Evolutionary conservation across 2,329 filamentous ascomycete genomes (phyloP).

Genomic region (Aspergillus sp.): DNA sequence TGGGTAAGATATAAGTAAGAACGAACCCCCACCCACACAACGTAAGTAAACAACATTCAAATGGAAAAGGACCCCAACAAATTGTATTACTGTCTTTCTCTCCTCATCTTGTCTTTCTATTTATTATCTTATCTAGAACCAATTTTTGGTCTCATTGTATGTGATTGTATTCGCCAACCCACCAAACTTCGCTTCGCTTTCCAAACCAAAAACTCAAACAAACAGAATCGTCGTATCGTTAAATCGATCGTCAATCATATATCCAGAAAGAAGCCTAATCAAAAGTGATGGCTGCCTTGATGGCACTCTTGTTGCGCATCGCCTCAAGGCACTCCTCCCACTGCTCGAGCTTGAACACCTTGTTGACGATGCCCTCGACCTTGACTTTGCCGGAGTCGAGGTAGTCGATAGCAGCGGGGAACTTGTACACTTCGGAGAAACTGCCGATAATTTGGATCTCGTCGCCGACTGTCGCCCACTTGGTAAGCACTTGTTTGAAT

Average conservation of each 20-base stretch:
- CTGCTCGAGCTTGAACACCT: constrained; percentile 73
- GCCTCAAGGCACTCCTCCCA: constrained; percentile 72
- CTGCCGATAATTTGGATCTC: constrained; percentile 75
- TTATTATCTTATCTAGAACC: background rate
- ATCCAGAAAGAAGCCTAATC: constrained; percentile 50
- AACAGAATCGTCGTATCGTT: constrained; percentile 2
- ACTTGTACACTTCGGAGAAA: constrained; percentile 76
- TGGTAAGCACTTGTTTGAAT: background rate
- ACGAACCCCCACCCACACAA: background rate
- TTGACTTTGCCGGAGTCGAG: constrained; percentile 50
- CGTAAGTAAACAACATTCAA: background rate
- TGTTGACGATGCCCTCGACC: constrained; percentile 71
- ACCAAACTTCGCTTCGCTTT: background rate
- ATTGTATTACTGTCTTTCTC: background rate
- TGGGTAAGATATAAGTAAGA: background rate
- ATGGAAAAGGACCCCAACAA: background rate
- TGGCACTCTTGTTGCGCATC: constrained; percentile 73
- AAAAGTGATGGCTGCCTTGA: constrained; percentile 75
- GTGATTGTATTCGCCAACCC: background rate
- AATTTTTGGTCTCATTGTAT: background rate
- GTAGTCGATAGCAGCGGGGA: constrained; percentile 63
- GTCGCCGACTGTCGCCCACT: constrained; percentile 45
- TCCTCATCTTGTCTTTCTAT: background rate
- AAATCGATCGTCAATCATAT: constrained; percentile 10
- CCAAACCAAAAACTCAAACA: background rate